A percentile compares a stretch with the other conserved stretches of the same genome.
These are phyloP conservation scores for Ceratocystis harringtonii DNA, from an alignment of 2,329 filamentous ascomycete species.

Conservation along the genomic window DNA sequence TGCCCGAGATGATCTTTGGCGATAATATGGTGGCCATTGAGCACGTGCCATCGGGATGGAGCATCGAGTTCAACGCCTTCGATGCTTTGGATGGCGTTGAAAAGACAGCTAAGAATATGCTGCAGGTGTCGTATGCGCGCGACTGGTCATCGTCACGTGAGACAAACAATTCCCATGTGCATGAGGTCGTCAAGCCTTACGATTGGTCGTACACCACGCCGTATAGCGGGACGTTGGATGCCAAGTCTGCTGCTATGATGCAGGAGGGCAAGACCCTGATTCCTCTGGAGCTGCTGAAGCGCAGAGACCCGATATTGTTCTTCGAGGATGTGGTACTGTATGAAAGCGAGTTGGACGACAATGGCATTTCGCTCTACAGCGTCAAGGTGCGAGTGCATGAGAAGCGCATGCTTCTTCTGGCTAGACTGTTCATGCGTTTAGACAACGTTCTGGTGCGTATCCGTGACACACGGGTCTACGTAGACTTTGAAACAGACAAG, in stretches of 20 bases:
- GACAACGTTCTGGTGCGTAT: constrained; percentile 81
- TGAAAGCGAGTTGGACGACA: constrained; percentile 95
- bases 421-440: constrained; percentile 79
- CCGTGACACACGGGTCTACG: constrained; percentile 78
- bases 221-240: constrained; percentile 57
- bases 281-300: constrained; percentile 71
- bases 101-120: constrained; percentile 81
- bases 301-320: constrained; percentile 87
- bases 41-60: constrained; percentile 63
- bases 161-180: constrained; percentile 71
- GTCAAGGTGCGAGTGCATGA: constrained; percentile 92
- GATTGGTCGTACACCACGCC: constrained; percentile 95
- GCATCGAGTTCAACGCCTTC: constrained; percentile 65
- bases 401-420: constrained; percentile 67
- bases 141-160: constrained; percentile 61
- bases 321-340: constrained; percentile 94
- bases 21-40: constrained; percentile 72
- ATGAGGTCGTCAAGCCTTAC: constrained; percentile 86
- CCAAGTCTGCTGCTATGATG: constrained; percentile 17
- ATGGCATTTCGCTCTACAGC: constrained; percentile 79
- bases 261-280: constrained; percentile 32
- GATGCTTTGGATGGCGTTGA: constrained; percentile 83
- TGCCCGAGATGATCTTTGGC: constrained; percentile 98
- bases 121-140: constrained; percentile 82
- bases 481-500: constrained; percentile 67